A percentile compares a stretch with the other conserved stretches of the same genome.
Evolutionary conservation across 306 rosid genomes (phyloP).

Genomic region (Rubus parviflorus): DNA sequence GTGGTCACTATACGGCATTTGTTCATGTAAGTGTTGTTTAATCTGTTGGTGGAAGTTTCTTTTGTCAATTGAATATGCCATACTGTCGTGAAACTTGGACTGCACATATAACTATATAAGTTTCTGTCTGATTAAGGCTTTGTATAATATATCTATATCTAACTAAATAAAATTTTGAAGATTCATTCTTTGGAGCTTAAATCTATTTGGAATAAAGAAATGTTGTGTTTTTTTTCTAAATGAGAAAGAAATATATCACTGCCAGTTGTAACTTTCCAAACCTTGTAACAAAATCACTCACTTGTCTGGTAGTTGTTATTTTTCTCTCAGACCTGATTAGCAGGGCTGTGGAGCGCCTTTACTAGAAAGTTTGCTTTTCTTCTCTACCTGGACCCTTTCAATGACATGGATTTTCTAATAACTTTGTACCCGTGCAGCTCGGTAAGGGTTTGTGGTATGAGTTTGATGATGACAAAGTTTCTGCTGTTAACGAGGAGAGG

Average conservation of each 20-base stretch:
- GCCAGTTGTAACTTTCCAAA: background rate
- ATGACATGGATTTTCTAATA: background rate
- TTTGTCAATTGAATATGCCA: background rate
- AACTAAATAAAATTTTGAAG: background rate
- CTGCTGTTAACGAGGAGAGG: conserved; percentile 38
- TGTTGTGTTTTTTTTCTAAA: background rate
- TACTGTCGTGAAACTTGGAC: background rate
- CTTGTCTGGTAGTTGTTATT: background rate
- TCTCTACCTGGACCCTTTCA: background rate
- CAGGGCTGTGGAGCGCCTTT: background rate
- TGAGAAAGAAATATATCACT: background rate
- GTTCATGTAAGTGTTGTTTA: conserved; percentile 60
- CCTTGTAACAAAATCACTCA: background rate
- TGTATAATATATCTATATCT: background rate
- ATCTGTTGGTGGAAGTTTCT: background rate
- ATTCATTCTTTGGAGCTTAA: background rate
- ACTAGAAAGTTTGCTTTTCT: background rate
- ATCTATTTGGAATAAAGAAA: background rate
- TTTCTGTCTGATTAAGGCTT: background rate
- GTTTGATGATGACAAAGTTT: conserved; percentile 75
- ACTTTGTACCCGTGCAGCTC: conserved; percentile 48
- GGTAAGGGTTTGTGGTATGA: conserved; percentile 61
- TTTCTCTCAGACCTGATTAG: background rate
- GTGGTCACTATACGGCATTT: conserved; percentile 88
- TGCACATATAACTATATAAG: background rate